Evolutionary conservation across 495 filamentous ascomycete species (phyloP), one percentile per base, ranked within the genome.

Genomic region (Articulospora tetracladia): DNA sequence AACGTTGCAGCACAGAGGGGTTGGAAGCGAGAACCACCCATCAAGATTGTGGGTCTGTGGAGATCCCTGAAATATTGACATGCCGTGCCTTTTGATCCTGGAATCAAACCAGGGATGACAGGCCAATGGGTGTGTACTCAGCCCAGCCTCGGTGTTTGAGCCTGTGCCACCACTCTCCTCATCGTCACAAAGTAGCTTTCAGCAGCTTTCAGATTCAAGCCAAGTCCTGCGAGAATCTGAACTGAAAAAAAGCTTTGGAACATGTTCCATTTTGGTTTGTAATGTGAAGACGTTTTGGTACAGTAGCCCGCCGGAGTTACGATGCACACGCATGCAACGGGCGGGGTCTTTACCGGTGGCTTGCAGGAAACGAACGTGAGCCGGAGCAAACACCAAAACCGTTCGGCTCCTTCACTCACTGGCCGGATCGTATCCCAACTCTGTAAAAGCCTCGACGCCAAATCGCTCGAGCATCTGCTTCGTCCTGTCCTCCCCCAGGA

Each of bases 391-490:
- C 39, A 12, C 39, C 39, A 3, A 44, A 44, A 44, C n/a, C 8
- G 39, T 44, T 44, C 11, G 6, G 7, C 15, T 34, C 15, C 39
- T 22, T 25, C 20, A 50, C 25, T 50, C 47, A 50, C 22, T 50
- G 22, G 25, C 20, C 47, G 22, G 22, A 11, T 50, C 61, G 73
- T 83, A 83, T 24, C 4, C 12, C 52, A 77, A 48, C 65, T 78
- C 74, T 12, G 47, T 64, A 72, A 78, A 83, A 7, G 63, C 72
- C 19, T 61, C 63, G 52, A 81, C 59, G 19, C 68, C 73, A 66
- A 69, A 73, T 50, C 17, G 59, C 44, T 53, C 58, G 58, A 77
- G 44, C 47, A 65, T 44, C 44, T 53, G 58, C 48, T 66, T 63
- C 51, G 75, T 62, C 13, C 34, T 55, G 24, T 47, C 65, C 17